These are phyloP conservation scores for Intubia oerlemansii DNA, from an alignment of 2,329 filamentous ascomycete species.

Conservation along the genomic window DNA sequence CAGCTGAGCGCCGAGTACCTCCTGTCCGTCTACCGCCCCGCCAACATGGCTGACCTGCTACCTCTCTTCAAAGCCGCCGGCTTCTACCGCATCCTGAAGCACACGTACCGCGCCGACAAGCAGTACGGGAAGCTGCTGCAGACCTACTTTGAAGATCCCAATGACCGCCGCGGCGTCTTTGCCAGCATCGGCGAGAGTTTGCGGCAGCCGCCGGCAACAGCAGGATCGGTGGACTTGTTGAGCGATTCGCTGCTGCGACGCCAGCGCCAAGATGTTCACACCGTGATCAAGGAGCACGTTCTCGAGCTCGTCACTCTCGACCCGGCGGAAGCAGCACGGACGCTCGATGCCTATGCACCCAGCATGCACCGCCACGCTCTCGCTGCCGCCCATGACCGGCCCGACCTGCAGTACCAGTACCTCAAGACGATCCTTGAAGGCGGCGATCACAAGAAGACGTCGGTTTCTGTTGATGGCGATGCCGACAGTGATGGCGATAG, in stretches of 20 bases:
- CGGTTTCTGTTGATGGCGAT: neutral
- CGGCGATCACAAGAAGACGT: neutral
- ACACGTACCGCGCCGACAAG: slow-evolving; percentile 59
- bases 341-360: slow-evolving; percentile 37
- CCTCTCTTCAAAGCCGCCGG: slow-evolving; percentile 57
- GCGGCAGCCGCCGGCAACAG: slow-evolving; percentile 11
- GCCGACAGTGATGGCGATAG: too few relatives aligned
- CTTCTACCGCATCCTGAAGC: slow-evolving; percentile 84
- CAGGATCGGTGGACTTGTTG: slow-evolving; percentile 17
- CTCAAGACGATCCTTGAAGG: slow-evolving; percentile 56
- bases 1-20: slow-evolving; percentile 95
- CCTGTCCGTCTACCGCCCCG: slow-evolving; percentile 78
- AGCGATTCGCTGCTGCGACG: slow-evolving; percentile 26
- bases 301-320: slow-evolving; percentile 45
- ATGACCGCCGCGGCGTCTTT: slow-evolving; percentile 57
- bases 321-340: slow-evolving; percentile 40
- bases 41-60: slow-evolving; percentile 56
- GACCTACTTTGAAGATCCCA: slow-evolving; percentile 67
- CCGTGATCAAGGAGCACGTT: slow-evolving; percentile 43
- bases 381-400: slow-evolving; percentile 34
- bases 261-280: slow-evolving; percentile 50
- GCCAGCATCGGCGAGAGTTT: slow-evolving; percentile 59
- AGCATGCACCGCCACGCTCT: slow-evolving; percentile 48
- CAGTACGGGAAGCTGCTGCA: slow-evolving; percentile 60
- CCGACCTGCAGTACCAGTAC: slow-evolving; percentile 53